Evolutionary conservation across 352 stramenopile species (phyloP).

Genomic region (Phytophthora brassicae): DNA sequence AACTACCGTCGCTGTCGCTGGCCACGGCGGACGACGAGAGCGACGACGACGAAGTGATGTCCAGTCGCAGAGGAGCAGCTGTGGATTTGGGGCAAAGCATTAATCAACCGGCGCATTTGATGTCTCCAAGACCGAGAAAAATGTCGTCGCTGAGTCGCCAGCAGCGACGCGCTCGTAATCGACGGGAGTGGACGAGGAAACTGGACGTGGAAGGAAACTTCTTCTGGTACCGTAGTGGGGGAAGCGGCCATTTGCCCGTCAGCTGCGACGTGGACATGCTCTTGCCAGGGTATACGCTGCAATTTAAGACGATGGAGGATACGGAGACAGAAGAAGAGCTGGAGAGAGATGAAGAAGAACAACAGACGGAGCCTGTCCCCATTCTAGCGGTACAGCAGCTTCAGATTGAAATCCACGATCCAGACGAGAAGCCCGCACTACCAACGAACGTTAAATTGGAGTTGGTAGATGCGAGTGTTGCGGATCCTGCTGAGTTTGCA

Average conservation of each 20-base stretch:
- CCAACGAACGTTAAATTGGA: conserved; percentile 30
- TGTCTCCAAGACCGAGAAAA: conserved; percentile 31
- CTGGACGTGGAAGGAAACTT: conserved; percentile 60
- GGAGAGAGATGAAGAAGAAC: not conserved
- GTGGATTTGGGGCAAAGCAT: conserved; percentile 12
- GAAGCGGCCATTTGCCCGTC: conserved; percentile 14
- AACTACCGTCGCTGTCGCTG: conserved; percentile 32
- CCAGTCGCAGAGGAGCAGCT: conserved; percentile 10
- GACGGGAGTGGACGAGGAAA: conserved; percentile 68
- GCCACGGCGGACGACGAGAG: conserved; percentile 28
- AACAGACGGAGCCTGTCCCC: conserved; percentile 3
- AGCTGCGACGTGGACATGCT: conserved; percentile 15
- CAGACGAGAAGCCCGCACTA: conserved; percentile 13
- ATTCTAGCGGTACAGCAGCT: conserved; percentile 17
- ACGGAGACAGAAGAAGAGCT: conserved; percentile 12
- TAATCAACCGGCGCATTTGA: conserved; percentile 3
- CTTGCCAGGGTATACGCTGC: conserved; percentile 32
- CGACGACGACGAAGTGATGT: conserved; percentile 19
- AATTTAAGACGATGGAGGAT: conserved; percentile 39
- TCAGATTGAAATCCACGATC: conserved; percentile 19
- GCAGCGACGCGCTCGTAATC: conserved; percentile 42
- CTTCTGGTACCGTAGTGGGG: conserved; percentile 56
- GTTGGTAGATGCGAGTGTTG: conserved; percentile 30
- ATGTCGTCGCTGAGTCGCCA: conserved; percentile 40
- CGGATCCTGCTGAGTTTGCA: conserved; percentile 31